These are phyloP conservation scores for Gelatoporia subvermispora DNA, from an alignment of 768 basidiomycete species.

Conservation along the genomic window DNA sequence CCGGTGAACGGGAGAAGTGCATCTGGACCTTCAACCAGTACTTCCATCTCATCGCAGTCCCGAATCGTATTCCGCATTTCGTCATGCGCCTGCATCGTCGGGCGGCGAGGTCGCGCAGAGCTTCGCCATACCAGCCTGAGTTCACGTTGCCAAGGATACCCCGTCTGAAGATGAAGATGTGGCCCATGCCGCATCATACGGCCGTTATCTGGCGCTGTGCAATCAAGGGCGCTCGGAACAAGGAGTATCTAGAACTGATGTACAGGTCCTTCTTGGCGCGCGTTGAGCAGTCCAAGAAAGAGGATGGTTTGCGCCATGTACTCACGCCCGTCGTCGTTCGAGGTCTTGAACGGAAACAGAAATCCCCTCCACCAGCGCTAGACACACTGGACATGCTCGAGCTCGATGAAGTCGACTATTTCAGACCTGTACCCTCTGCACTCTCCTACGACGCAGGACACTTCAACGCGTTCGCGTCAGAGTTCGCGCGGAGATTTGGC, in stretches of 20 bases:
- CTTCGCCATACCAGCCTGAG: too few species aligned
- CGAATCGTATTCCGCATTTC: constrained; percentile 19
- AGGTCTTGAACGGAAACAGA: background rate
- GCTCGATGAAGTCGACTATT: background rate
- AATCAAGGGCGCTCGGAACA: background rate
- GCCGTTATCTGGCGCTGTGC: constrained; percentile 6
- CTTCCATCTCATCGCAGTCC: constrained; percentile 52
- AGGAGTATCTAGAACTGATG: background rate
- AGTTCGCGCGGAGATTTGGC: constrained; percentile 29
- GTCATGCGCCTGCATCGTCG: background rate
- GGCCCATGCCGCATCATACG: constrained; percentile 5
- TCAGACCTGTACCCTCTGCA: constrained; percentile 3
- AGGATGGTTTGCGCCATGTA: background rate
- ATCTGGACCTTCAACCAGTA: constrained; percentile 41
- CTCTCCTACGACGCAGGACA: constrained; percentile 27
- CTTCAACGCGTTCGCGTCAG: constrained; percentile 53
- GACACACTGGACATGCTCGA: background rate
- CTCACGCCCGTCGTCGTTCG: constrained; percentile 1
- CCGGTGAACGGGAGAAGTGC: constrained; percentile 4
- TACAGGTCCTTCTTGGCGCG: constrained; percentile 2
- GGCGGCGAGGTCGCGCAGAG: background rate
- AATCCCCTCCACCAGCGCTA: background rate
- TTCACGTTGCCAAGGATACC: background rate
- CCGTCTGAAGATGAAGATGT: constrained; percentile 1
- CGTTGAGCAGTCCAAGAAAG: background rate